Conservation (phyloP, 2,329 filamentous ascomycete genomes). For the Penicillium nordicum region DNA sequence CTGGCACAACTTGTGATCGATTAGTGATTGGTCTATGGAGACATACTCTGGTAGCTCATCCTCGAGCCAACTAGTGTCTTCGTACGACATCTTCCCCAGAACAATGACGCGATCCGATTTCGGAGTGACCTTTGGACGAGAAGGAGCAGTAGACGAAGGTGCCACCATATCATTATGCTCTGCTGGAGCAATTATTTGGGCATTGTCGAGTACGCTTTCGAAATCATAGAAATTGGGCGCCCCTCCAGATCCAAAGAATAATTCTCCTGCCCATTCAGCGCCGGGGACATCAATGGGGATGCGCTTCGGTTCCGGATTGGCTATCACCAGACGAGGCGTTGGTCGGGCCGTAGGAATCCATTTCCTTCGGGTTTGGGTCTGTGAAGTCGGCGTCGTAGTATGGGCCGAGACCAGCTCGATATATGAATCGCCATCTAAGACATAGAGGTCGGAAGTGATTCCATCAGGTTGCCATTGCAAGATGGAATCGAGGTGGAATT, state of each 20-base stretch:
- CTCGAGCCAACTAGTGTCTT: conserved; percentile 45
- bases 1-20: not conserved
- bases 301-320: conserved; percentile 8
- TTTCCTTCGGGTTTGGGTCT: conserved; percentile 2
- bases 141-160: conserved; percentile 6
- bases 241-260: not conserved
- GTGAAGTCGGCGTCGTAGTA: not conserved
- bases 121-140: conserved; percentile 16
- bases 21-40: not conserved
- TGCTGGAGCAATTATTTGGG: not conserved
- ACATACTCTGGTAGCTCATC: conserved; percentile 44
- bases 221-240: not conserved
- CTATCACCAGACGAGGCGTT: conserved; percentile 1
- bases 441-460: not conserved
- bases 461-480: conserved; percentile 11
- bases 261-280: conserved; percentile 1
- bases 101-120: conserved; percentile 36
- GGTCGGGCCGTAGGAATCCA: conserved; percentile 8
- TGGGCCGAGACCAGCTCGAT: conserved; percentile 23
- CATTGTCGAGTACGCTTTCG: not conserved
- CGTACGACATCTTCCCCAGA: conserved; percentile 40
- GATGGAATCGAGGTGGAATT: conserved; percentile 18
- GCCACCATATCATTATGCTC: not conserved
- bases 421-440: conserved; percentile 9
- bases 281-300: conserved; percentile 20